Percentiles rank a stretch among this genome's conserved stretches.
Conservation (phyloP, 169 alveolate species). For the Plasmodium sp. region DNA sequence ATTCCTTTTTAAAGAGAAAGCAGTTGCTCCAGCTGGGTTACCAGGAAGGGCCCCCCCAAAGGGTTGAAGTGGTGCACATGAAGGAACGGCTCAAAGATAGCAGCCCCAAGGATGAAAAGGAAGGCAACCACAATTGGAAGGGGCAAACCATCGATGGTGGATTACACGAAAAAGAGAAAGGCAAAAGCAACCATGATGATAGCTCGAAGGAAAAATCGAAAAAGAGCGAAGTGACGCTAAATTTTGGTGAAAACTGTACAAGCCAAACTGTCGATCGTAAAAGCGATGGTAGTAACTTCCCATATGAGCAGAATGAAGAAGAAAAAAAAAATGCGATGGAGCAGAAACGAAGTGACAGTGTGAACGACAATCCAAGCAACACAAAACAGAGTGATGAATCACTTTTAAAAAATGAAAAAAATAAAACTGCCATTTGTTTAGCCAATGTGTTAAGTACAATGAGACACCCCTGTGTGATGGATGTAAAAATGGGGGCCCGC, state of each 20-base stretch:
- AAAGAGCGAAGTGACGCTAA: neutral
- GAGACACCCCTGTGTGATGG: slow-evolving; percentile 84
- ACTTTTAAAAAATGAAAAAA: neutral
- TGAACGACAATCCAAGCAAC: neutral
- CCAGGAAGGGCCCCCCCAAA: neutral
- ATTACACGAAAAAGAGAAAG: neutral
- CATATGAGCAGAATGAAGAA: neutral
- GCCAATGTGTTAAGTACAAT: slow-evolving; percentile 76
- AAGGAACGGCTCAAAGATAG: neutral
- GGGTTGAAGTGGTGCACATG: neutral
- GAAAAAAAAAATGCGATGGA: neutral
- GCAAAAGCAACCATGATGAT: neutral
- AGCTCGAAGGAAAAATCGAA: neutral
- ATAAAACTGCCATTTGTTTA: slow-evolving; percentile 76
- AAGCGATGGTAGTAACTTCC: neutral
- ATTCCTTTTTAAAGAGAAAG: slow-evolving; percentile 7
- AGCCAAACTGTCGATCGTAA: neutral
- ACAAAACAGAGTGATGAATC: neutral
- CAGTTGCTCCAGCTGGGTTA: slow-evolving; percentile 13
- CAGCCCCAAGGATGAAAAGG: neutral
- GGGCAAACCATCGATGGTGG: neutral
- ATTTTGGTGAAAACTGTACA: neutral
- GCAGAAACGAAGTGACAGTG: neutral
- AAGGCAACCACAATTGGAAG: neutral
- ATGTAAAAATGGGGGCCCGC: slow-evolving; percentile 80